Base-by-base conservation (phyloP, 2,329 filamentous ascomycete genomes). In the Cryoendolithus antarcticus region DNA sequence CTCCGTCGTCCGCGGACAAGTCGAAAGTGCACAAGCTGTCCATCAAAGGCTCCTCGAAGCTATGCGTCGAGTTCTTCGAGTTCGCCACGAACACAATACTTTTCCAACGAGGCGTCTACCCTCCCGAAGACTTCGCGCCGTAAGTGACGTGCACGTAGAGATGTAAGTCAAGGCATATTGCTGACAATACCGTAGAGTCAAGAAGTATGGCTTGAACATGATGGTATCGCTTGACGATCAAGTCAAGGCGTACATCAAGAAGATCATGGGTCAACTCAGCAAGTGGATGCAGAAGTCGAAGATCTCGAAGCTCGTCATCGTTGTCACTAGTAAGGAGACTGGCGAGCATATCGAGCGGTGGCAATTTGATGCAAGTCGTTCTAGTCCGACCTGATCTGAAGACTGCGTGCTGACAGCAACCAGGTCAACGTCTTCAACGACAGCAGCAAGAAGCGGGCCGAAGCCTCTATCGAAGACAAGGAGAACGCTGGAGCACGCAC, bases 141-240 rank as follows among this genome's bases (percentile, higher is more conserved):
- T 88, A 66, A 59, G 79, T 64, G 15, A 12, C 34, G 27, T 6
- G 13, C 32, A 6, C 6, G 4, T 15, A 9, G n/a, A 9, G 6
- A 6, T 10, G 9, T 28, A 4, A 10, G 10, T 35, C 34, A 38
- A 27, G 4, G 21, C 45, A 19, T 11, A 3, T 4, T 4, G 65
- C 36, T 38, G 12, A 34, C 27, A 4, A 5, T 11, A 24, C 6
- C n/a, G 9, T 31, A 73, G 75, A 9, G 88, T 98, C 56, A 98
- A 98, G 69, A 98, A 98, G 67, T 98, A 98, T 80, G 91, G 91
- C 54, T 75, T 98, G 55, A 96, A 94, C 56, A 94, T 95, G 86
- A 82, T 94, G 54, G 88, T 96, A 37, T 93, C 89, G 27, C 77
- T 86, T 47, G 91, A 98, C 61, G 91, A 96, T 67, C 89, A 98